Percentiles rank a stretch among this genome's conserved stretches.
phyloP scores from a whole-genome alignment of 228 moss, liverwort and hornwort genomes.

The Sphagnum fallax region DNA sequence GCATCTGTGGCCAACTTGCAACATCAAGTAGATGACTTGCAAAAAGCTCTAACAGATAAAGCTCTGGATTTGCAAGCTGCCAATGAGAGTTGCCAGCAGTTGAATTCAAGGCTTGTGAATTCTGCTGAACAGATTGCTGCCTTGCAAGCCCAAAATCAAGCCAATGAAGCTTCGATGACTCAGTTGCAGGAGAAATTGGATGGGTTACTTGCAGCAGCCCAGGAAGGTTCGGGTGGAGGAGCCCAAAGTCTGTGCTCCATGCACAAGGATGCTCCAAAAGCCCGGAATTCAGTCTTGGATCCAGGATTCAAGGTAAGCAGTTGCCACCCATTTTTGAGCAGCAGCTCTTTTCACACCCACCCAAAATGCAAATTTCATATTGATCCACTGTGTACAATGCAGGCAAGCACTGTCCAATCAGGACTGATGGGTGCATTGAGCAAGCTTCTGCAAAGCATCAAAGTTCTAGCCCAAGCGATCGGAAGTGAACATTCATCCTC shows the following conservation, averaged over 20 bases:
- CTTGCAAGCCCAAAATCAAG: constrained; percentile 50
- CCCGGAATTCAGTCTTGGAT: constrained; percentile 27
- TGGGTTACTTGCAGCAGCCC: constrained; percentile 7
- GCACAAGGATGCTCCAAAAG: constrained; percentile 30
- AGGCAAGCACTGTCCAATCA: constrained; percentile 17
- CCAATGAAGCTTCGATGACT: constrained; percentile 56
- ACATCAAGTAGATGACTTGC: constrained; percentile 22
- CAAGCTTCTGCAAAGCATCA: constrained; percentile 32
- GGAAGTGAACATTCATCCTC: constrained; percentile 17
- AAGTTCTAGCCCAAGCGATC: constrained; percentile 37
- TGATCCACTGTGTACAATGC: too few relatives aligned
- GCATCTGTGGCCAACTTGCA: constrained; percentile 16
- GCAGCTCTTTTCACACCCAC: too few relatives aligned
- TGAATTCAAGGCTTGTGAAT: constrained; percentile 32
- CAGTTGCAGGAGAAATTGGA: constrained; percentile 37
- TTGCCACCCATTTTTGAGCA: too few relatives aligned
- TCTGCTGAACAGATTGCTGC: constrained; percentile 46
- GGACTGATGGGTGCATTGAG: constrained; percentile 31
- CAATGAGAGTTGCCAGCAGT: constrained; percentile 42
- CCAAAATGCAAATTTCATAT: too few relatives aligned
- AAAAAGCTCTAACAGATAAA: constrained; percentile 18
- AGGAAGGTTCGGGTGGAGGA: constrained; percentile 11
- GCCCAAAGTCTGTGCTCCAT: constrained; percentile 20
- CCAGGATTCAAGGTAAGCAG: constrained; percentile 16
- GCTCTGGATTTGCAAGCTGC: constrained; percentile 32